A percentile compares a stretch with the other conserved stretches of the same genome.
phyloP scores from a whole-genome alignment of 2,329 filamentous ascomycete genomes.

The Alternaria panax region DNA sequence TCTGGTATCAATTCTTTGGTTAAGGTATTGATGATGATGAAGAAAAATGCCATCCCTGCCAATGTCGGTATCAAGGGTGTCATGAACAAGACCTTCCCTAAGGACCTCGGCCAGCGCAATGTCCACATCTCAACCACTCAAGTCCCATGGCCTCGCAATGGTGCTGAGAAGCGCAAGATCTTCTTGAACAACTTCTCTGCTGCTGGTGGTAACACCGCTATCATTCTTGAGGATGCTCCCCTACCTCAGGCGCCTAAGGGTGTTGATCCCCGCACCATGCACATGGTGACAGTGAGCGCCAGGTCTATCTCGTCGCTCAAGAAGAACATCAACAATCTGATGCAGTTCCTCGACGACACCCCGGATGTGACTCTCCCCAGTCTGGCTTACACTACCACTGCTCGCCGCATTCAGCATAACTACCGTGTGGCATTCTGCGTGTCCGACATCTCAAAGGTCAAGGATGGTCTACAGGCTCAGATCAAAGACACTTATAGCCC shows the following conservation, averaged over 20 bases:
- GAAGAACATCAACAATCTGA: constrained; percentile 58
- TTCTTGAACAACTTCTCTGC: constrained; percentile 64
- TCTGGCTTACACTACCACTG: constrained; percentile 61
- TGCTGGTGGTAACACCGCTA: constrained; percentile 62
- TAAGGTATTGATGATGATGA: constrained; percentile 63
- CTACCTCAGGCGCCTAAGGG: constrained; percentile 51
- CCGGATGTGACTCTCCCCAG: constrained; percentile 56
- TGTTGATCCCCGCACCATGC: constrained; percentile 56
- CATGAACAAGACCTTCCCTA: constrained; percentile 64
- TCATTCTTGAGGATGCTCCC: constrained; percentile 61
- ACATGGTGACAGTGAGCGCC: constrained; percentile 59
- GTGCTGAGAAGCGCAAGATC: constrained; percentile 57
- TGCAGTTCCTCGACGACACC: constrained; percentile 56
- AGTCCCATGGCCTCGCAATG: constrained; percentile 57
- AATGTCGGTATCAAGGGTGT: constrained; percentile 64
- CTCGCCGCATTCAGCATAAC: constrained; percentile 62
- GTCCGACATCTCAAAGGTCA: constrained; percentile 56
- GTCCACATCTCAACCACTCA: constrained; percentile 60
- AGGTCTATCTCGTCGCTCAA: constrained; percentile 61
- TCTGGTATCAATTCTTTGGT: constrained; percentile 63
- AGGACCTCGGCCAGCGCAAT: constrained; percentile 60
- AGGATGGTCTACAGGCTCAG: constrained; percentile 56
- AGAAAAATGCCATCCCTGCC: constrained; percentile 62
- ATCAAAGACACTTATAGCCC: constrained; percentile 60
- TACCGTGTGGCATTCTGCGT: constrained; percentile 59